These are phyloP conservation scores for Colletotrichum chlorophyti DNA, from an alignment of 2,329 filamentous ascomycete genomes.

Conservation along the genomic window DNA sequence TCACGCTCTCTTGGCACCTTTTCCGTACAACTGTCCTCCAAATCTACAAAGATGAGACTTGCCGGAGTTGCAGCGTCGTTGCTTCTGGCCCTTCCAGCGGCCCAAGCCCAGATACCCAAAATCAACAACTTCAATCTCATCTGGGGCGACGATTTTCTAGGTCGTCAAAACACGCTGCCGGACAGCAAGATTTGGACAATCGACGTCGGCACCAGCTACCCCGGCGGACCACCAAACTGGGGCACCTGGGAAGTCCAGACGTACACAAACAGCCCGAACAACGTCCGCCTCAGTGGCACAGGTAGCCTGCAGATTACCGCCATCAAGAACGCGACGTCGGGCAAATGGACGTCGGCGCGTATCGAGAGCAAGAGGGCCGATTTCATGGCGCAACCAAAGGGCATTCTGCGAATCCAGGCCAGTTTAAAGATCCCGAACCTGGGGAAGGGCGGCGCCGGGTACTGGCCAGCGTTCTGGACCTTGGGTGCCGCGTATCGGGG, in stretches of 20 bases:
- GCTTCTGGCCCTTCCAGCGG: neutral
- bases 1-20: neutral
- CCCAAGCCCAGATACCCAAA: constrained; percentile 6
- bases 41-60: neutral
- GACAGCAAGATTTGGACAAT: constrained; percentile 51
- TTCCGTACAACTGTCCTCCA: neutral
- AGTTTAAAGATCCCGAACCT: constrained; percentile 41
- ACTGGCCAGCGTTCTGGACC: constrained; percentile 56
- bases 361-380: constrained; percentile 46
- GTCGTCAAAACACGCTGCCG: constrained; percentile 41
- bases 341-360: constrained; percentile 51
- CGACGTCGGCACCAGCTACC: constrained; percentile 49
- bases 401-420: constrained; percentile 44
- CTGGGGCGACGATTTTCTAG: constrained; percentile 53
- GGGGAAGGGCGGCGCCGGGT: constrained; percentile 36
- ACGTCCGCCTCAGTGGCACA: constrained; percentile 56
- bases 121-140: constrained; percentile 41
- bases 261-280: constrained; percentile 48
- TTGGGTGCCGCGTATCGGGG: constrained; percentile 46
- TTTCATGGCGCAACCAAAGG: constrained; percentile 41
- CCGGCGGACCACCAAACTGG: constrained; percentile 51
- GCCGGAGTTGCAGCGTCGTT: neutral
- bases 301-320: constrained; percentile 54
- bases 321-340: constrained; percentile 38
- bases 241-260: constrained; percentile 54